A percentile compares a stretch with the other conserved stretches of the same genome.
phyloP scores from a whole-genome alignment of 805 yeast species.

The Candida manassasensis region DNA sequence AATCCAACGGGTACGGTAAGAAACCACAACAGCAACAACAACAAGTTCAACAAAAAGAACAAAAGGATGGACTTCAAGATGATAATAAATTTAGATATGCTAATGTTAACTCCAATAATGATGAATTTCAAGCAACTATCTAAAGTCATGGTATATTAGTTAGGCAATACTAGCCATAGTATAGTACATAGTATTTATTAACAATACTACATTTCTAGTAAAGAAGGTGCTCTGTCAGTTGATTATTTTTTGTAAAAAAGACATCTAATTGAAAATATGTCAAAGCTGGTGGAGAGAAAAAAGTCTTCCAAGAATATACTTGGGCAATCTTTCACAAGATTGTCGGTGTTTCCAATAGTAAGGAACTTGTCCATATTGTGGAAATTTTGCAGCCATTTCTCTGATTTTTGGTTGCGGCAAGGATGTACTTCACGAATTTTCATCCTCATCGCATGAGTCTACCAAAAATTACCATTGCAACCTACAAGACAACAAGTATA shows the following conservation, averaged over 20 bases:
- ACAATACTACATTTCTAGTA: neutral
- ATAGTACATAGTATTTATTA: slow-evolving; percentile 1
- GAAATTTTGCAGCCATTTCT: slow-evolving; percentile 1
- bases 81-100: slow-evolving; percentile 41
- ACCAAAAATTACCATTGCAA: no score
- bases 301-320: no score
- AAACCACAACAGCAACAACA: slow-evolving; percentile 36
- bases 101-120: slow-evolving; percentile 39
- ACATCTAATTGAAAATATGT: no score
- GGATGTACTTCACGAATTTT: neutral
- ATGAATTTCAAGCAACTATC: slow-evolving; percentile 37
- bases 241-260: no score
- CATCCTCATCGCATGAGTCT: neutral
- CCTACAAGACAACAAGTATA: slow-evolving; percentile 1
- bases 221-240: no score
- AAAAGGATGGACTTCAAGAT: slow-evolving; percentile 22
- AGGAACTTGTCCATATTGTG: no score
- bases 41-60: slow-evolving; percentile 24
- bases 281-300: no score
- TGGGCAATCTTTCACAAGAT: no score
- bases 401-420: neutral
- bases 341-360: slow-evolving; percentile 4
- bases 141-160: slow-evolving; percentile 12
- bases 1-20: slow-evolving; percentile 64
- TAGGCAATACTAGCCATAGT: slow-evolving; percentile 1